phyloP scores from a whole-genome alignment of 345 rosid genomes.

The Eutrema heterophyllum region DNA sequence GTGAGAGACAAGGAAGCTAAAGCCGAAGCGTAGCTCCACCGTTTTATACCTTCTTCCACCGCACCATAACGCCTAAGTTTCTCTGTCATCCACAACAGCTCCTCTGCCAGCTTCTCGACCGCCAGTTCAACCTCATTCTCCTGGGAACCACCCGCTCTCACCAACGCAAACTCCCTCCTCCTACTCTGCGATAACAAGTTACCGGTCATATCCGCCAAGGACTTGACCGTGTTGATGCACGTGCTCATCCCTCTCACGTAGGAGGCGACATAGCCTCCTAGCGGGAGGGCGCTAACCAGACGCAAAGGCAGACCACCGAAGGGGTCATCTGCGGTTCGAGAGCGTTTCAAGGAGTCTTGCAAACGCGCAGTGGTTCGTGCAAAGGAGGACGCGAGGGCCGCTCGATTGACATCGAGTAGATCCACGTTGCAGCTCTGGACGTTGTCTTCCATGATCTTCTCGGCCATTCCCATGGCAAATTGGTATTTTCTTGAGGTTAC shows the following conservation, averaged over 20 bases:
- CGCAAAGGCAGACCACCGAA: conserved; percentile 39
- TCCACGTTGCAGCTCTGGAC: conserved; percentile 40
- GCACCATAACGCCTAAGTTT: conserved; percentile 53
- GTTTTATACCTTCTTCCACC: conserved; percentile 54
- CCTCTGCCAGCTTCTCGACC: conserved; percentile 74
- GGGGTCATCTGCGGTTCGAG: conserved; percentile 10
- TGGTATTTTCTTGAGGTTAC: conserved; percentile 70
- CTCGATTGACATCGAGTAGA: conserved; percentile 51
- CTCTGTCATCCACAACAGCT: conserved; percentile 54
- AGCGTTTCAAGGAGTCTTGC: conserved; percentile 38
- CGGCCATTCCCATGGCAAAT: conserved; percentile 69
- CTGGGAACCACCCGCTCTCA: not conserved
- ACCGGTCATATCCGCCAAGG: conserved; percentile 32
- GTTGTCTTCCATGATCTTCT: conserved; percentile 73
- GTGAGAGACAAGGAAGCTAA: conserved; percentile 57
- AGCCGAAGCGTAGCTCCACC: conserved; percentile 65
- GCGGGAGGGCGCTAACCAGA: conserved; percentile 42
- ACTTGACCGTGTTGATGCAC: conserved; percentile 36
- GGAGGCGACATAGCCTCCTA: conserved; percentile 46
- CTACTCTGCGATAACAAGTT: conserved; percentile 22
- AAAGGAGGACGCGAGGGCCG: conserved; percentile 53
- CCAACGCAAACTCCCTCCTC: conserved; percentile 1
- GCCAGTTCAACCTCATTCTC: conserved; percentile 39
- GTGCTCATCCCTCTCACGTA: conserved; percentile 45
- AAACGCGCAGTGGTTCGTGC: conserved; percentile 49